phyloP scores from a whole-genome alignment of 202 grass and related monocot genomes.

The Schoenoplectus tabernaemontani region DNA sequence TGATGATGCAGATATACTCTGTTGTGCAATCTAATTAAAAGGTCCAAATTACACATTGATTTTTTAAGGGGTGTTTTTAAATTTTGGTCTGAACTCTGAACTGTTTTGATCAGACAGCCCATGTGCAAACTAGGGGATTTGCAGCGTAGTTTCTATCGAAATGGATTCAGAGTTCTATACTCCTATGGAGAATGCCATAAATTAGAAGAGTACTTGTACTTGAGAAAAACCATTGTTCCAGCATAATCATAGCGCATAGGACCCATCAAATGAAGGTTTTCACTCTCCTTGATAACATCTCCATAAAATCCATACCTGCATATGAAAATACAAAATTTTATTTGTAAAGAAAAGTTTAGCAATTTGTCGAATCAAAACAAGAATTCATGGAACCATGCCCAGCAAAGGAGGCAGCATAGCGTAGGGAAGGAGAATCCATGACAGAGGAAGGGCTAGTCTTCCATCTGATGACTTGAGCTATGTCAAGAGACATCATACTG shows the following conservation, averaged over 20 bases:
- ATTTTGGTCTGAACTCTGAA: background rate
- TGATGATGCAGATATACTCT: background rate
- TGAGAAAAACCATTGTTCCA: conserved; percentile 94
- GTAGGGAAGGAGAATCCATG: conserved; percentile 48
- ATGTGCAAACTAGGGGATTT: background rate
- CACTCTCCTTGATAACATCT: conserved; percentile 90
- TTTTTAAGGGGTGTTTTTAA: background rate
- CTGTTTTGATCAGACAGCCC: background rate
- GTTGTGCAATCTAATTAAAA: background rate
- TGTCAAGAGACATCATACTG: conserved; percentile 72
- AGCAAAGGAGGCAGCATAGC: conserved; percentile 89
- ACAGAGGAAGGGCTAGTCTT: conserved; percentile 67
- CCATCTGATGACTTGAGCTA: conserved; percentile 96
- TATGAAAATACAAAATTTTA: background rate
- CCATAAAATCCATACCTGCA: conserved; percentile 97
- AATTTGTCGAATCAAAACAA: background rate
- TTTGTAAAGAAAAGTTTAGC: background rate
- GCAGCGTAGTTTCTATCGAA: background rate
- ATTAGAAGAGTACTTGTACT: conserved; percentile 55
- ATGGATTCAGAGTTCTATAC: background rate
- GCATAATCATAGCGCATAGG: conserved; percentile 86
- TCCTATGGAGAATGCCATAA: conserved; percentile 1
- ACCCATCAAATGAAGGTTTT: conserved; percentile 91
- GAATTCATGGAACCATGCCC: conserved; percentile 41
- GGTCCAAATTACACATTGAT: background rate